Evolutionary conservation across 1,284 basidiomycete genomes (phyloP).

Genomic region (Apiotrichum siamense): DNA sequence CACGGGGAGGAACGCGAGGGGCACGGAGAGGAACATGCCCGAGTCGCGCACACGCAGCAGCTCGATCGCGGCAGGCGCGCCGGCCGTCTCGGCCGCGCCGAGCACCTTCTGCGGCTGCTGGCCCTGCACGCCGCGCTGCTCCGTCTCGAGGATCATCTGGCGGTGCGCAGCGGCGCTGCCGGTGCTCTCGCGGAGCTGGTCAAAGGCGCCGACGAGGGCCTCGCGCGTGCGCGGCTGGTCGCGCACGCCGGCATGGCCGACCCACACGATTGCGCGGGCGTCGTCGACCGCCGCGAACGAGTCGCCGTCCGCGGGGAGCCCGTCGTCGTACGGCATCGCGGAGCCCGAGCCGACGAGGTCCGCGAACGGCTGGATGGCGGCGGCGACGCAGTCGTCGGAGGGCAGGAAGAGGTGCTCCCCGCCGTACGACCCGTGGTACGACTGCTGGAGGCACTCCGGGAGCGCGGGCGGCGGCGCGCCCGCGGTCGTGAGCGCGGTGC

Average conservation of each 20-base stretch:
- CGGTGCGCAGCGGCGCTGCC: no score
- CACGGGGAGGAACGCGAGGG: constrained; percentile 23
- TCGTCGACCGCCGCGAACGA: constrained; percentile 9
- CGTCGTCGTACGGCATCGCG: constrained; percentile 4
- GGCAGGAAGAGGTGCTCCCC: constrained; percentile 12
- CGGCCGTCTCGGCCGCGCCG: background rate
- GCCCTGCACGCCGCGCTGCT: background rate
- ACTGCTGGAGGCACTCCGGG: constrained; percentile 16
- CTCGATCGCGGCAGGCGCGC: constrained; percentile 1
- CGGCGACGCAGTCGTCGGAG: constrained; percentile 20
- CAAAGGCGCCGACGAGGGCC: background rate
- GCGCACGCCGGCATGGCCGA: constrained; percentile 5
- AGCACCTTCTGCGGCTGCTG: background rate
- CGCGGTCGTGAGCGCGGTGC: background rate
- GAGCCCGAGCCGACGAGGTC: background rate
- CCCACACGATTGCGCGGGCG: constrained; percentile 9
- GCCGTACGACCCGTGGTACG: constrained; percentile 32
- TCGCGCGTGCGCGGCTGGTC: background rate
- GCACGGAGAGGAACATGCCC: constrained; percentile 36
- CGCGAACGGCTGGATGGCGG: no score
- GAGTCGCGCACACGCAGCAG: constrained; percentile 23
- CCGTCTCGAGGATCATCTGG: background rate
- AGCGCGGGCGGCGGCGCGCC: constrained; percentile 1
- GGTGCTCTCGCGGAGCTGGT: background rate
- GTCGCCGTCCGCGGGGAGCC: constrained; percentile 9